Conservation (phyloP, 1,284 basidiomycete species). For the Leccinum holopus region DNA sequence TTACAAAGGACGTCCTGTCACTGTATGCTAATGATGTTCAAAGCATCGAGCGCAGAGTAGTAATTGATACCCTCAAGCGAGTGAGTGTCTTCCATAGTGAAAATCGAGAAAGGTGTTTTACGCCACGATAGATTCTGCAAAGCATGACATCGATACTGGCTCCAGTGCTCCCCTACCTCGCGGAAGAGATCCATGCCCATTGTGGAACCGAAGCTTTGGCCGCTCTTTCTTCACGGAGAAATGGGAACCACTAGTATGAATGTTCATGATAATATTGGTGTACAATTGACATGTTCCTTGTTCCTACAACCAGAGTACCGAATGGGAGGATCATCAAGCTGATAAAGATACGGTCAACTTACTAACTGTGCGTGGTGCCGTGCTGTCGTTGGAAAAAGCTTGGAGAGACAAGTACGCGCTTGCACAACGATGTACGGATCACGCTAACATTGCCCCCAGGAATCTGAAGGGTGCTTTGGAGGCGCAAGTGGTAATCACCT, state of each 20-base stretch:
- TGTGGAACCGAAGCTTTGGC: conserved; percentile 23
- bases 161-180: conserved; percentile 88
- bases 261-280: neutral
- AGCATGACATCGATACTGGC: conserved; percentile 76
- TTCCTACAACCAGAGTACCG: conserved; percentile 37
- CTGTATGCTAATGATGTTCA: conserved; percentile 65
- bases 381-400: conserved; percentile 44
- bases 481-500: conserved; percentile 59
- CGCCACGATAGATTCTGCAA: conserved; percentile 57
- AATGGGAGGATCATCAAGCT: conserved; percentile 56
- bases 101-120: neutral
- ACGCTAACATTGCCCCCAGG: conserved; percentile 38
- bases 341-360: conserved; percentile 61
- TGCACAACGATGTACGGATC: neutral
- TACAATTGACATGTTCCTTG: conserved; percentile 8
- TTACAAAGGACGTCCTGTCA: conserved; percentile 81
- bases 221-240: conserved; percentile 62
- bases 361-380: conserved; percentile 52
- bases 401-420: conserved; percentile 51
- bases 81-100: conserved; percentile 40
- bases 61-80: conserved; percentile 73
- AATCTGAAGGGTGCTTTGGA: conserved; percentile 71
- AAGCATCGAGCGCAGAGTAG: conserved; percentile 57
- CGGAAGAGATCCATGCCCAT: conserved; percentile 79
- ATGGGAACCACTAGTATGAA: conserved; percentile 62